Percentiles rank a stretch among this genome's conserved stretches.
Evolutionary conservation across 2,329 filamentous ascomycete genomes (phyloP).

Genomic region (Trichophyton simii): DNA sequence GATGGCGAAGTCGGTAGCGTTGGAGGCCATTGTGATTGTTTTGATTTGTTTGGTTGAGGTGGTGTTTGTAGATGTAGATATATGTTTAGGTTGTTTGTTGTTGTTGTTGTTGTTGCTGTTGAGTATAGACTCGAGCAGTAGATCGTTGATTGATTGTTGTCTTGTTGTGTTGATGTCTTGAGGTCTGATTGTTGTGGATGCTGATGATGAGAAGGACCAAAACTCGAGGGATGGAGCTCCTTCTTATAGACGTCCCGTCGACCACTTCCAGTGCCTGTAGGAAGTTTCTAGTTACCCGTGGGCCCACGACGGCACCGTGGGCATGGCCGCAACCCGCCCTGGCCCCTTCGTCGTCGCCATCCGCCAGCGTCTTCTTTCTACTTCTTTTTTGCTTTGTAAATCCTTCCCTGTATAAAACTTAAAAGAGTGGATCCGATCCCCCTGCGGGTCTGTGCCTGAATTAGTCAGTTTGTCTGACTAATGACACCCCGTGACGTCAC

Average conservation of each 20-base stretch:
- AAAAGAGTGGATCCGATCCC: neutral
- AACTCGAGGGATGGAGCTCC: neutral
- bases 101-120: neutral
- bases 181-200: neutral
- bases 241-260: constrained; percentile 5
- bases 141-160: neutral
- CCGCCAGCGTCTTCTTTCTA: neutral
- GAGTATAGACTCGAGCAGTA: neutral
- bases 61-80: neutral
- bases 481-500: neutral
- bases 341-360: too few species aligned
- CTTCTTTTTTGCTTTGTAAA: neutral
- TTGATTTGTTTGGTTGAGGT: neutral
- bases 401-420: neutral
- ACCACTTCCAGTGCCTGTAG: neutral
- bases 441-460: neutral
- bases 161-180: neutral
- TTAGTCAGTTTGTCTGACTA: neutral
- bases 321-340: neutral
- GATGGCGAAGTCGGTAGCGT: constrained; percentile 5
- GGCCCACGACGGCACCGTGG: neutral
- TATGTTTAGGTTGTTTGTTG: neutral
- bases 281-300: neutral
- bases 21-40: neutral
- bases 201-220: neutral